Conservation (phyloP, 2,329 filamentous ascomycete species). For the Aspergillus ruber region DNA sequence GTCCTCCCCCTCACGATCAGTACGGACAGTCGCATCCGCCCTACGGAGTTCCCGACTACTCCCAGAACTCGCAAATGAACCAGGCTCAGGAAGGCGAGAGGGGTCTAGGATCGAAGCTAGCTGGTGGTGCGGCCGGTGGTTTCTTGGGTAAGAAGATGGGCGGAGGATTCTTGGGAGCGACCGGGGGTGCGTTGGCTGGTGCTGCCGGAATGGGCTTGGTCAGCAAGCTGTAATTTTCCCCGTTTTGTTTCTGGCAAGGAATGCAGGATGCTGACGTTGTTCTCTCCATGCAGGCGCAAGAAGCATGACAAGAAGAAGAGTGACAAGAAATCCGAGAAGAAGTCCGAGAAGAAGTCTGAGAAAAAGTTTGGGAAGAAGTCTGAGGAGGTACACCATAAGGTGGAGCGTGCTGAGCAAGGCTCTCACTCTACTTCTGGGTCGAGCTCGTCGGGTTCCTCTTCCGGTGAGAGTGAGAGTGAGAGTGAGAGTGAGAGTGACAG, state of each 20-base stretch:
- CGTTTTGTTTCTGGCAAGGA: background rate
- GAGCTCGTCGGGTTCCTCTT: constrained; percentile 10
- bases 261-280: constrained; percentile 3
- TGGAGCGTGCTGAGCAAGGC: background rate
- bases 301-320: constrained; percentile 22
- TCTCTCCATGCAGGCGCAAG: constrained; percentile 13
- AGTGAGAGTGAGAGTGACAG: constrained; percentile 1
- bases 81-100: constrained; percentile 20
- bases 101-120: constrained; percentile 29
- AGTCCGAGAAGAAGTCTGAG: constrained; percentile 12
- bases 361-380: constrained; percentile 10
- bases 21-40: background rate
- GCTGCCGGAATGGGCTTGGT: constrained; percentile 25
- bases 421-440: constrained; percentile 10
- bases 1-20: background rate
- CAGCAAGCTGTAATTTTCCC: constrained; percentile 21
- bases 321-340: constrained; percentile 15
- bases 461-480: constrained; percentile 5
- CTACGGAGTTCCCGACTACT: constrained; percentile 14
- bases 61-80: constrained; percentile 11
- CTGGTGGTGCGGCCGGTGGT: constrained; percentile 34
- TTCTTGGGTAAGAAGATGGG: constrained; percentile 31
- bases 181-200: constrained; percentile 29
- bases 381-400: background rate
- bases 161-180: constrained; percentile 24